Evolutionary conservation across 768 basidiomycete species (phyloP), one percentile per base, ranked within the genome.

Genomic region (Megacollybia marginata): DNA sequence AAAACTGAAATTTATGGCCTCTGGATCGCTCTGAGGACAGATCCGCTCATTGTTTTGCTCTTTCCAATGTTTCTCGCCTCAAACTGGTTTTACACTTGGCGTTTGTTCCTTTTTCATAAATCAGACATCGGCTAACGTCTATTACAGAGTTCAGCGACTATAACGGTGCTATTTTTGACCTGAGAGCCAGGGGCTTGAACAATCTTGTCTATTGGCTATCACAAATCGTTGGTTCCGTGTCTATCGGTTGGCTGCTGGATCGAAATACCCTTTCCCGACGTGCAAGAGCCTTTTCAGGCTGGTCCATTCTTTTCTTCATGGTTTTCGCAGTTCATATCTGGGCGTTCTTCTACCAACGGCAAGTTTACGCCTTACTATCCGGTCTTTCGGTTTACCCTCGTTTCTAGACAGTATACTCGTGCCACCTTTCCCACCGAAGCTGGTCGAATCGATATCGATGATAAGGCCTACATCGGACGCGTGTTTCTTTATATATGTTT

Each of bases 71-170:
- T 91, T 65, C 79, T 89, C 48, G 79, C 85, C 8, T 85, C 82
- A 38, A 90, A 90, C 62, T 90, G 85, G 78, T 89, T 89, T 67
- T 89, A 89, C 60, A 83, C 88, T 2, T 90, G 85, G 85, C 87
- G 85, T 87, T 63, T n/a, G 12, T 33, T 42, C n/a, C 13, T 2
- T 33, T 46, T 19, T 44, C 18, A 23, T 40, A 2, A 15, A 33
- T 38, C 32, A 18, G 46, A 32, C 50, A 47, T 33, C 42, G 42
- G 11, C 50, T 54, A 34, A 28, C 34, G n/a, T 33, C 48, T 48
- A 49, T 44, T 18, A 34, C 33, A 88, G 83, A 90, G 64, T 85
- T 85, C 66, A 89, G 86, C 53, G 85, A 80, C 45, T 91, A 74
- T 65, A 92, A 91, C 57, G 79, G 72, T n/a, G 84, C 80, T 1